Conservation (phyloP, 495 filamentous ascomycete genomes). For the Podospora pseudopauciseta region DNA sequence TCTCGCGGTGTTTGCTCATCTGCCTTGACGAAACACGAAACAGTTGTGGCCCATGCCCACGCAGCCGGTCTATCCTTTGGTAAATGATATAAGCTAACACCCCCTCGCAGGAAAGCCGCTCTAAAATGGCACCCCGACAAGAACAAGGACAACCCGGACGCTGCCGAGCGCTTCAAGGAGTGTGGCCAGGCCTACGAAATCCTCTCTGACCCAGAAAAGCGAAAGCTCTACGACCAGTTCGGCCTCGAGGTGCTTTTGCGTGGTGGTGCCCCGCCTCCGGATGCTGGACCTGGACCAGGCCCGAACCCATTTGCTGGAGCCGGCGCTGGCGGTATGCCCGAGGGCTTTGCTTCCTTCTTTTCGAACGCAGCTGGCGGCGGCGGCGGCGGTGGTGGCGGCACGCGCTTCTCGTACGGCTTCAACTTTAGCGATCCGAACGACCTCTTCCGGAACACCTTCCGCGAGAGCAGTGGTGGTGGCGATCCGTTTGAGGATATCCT, state of each 20-base stretch:
- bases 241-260: slow-evolving; percentile 89
- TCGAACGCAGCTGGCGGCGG: slow-evolving; percentile 16
- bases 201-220: slow-evolving; percentile 93
- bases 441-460: slow-evolving; percentile 80
- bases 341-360: slow-evolving; percentile 30
- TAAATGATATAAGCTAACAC: slow-evolving; percentile 19
- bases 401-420: slow-evolving; percentile 69
- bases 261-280: slow-evolving; percentile 70
- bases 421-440: slow-evolving; percentile 76
- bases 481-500: slow-evolving; percentile 38
- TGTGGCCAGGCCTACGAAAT: slow-evolving; percentile 97
- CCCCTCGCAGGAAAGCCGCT: slow-evolving; percentile 66
- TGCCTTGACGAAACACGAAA: not conserved
- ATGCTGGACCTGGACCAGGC: slow-evolving; percentile 44
- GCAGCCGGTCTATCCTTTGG: not conserved
- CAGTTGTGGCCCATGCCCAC: not conserved
- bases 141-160: slow-evolving; percentile 84
- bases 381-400: slow-evolving; percentile 38
- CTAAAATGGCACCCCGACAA: slow-evolving; percentile 96
- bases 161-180: slow-evolving; percentile 91
- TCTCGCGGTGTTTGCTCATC: not conserved
- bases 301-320: slow-evolving; percentile 48
- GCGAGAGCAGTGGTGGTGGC: slow-evolving; percentile 48
- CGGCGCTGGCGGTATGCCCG: slow-evolving; percentile 38
- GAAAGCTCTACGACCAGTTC: slow-evolving; percentile 91